Evolutionary conservation across 345 rosid species (phyloP).

Genomic region (Hypericum perforatum): DNA sequence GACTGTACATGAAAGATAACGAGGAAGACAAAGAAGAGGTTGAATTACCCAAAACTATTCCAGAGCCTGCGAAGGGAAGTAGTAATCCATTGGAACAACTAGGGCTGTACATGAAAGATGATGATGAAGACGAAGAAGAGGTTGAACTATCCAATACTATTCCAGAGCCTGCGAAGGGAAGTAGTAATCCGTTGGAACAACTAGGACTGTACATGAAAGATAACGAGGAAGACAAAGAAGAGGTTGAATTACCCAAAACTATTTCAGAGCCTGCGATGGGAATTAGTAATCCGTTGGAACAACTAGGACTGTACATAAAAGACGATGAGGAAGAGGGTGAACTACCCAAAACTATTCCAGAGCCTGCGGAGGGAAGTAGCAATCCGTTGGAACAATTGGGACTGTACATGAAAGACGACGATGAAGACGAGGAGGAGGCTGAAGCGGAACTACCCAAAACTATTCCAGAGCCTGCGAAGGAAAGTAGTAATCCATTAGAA

Average conservation of each 20-base stretch:
- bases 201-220: conserved; percentile 43
- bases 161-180: conserved; percentile 37
- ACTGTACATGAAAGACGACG: no score
- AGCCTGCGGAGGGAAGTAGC: no score
- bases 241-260: conserved; percentile 32
- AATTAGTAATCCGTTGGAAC: conserved; percentile 62
- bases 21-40: no score
- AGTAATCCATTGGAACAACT: no score
- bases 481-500: conserved; percentile 61
- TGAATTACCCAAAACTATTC: no score
- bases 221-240: conserved; percentile 38
- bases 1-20: no score
- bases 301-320: conserved; percentile 76
- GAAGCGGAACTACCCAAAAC: no score
- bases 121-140: conserved; percentile 33
- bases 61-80: conserved; percentile 15
- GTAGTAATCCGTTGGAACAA: conserved; percentile 62
- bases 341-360: conserved; percentile 20
- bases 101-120: no score
- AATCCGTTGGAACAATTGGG: no score
- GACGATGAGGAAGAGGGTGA: conserved; percentile 45
- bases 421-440: no score
- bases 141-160: conserved; percentile 60
- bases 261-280: conserved; percentile 19
- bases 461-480: conserved; percentile 9